Base-by-base conservation (phyloP, 2,329 filamentous ascomycete species). In the Knufia fluminis region DNA sequence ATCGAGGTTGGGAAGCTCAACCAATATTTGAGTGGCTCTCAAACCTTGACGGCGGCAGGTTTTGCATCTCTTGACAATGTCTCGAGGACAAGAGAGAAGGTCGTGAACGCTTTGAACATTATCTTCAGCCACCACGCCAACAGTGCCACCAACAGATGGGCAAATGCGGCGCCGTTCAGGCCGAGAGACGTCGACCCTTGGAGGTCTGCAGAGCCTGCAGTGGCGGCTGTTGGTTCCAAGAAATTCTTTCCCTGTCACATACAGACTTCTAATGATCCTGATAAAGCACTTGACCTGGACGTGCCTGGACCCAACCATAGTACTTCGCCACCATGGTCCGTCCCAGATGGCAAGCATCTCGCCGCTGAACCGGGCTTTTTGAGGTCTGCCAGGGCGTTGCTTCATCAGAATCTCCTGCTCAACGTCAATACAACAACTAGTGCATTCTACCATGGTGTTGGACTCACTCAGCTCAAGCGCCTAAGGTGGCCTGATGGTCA, bases 241-340 rank as follows among this genome's bases (percentile, higher is more conserved):
- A 52, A 46, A 24, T 52, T 54, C 24, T 52, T 44, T n/a, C n/a
- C n/a, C n/a, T n/a, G n/a, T n/a, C n/a, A n/a, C 33, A 45, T 6
- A 28, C 26, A 28, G 26, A 12, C 6, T 28, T 28, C n/a, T 28
- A 28, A 6, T 12, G 6, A 6, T 28, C 26, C 26, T 6, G 26
- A 28, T 28, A 6, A 12, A 12, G 26, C 26, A 28, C 26, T 6
- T 28, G 26, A 28, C 26, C 6, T 28, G 6, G 6, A 12, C 26
- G 26, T 12, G 12, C 26, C 26, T 6, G 26, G 12, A 28, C 6
- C 26, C 26, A 28, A 43, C 35, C 6, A 38, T 4, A n/a, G 35
- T n/a, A 7, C n/a, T 38, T 4, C n/a, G 35, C 35, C 6, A 20
- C 14, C n/a, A n/a, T n/a, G n/a, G n/a, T n/a, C n/a, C n/a, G n/a